Evolutionary conservation across 176 grass and related monocot species (phyloP).

Genomic region (Chrysopogon serrulatus): DNA sequence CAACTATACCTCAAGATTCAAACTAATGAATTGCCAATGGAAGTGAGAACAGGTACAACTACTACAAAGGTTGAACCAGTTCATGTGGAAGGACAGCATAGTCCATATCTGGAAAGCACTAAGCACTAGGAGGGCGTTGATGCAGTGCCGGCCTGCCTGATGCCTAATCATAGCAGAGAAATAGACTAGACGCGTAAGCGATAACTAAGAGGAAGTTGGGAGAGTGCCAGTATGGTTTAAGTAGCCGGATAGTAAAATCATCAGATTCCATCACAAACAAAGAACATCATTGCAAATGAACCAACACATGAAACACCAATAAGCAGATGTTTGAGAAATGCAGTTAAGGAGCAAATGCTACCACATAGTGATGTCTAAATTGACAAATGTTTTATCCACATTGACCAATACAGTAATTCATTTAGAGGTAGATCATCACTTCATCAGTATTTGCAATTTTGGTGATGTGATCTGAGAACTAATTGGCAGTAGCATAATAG

Average conservation of each 20-base stretch:
- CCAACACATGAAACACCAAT: background rate
- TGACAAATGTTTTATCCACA: background rate
- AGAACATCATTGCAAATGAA: background rate
- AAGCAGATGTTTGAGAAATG: background rate
- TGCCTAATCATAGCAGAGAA: background rate
- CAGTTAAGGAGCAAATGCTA: background rate
- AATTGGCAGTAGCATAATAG: background rate
- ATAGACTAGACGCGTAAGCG: too few species aligned
- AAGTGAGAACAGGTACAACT: background rate
- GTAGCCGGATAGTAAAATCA: background rate
- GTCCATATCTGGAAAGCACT: background rate
- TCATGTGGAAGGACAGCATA: background rate
- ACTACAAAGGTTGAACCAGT: background rate
- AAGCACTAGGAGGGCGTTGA: background rate
- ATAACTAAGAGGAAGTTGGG: too few species aligned
- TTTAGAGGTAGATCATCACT: background rate
- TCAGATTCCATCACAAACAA: background rate
- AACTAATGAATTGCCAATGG: background rate
- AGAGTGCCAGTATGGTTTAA: background rate
- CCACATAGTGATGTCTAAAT: background rate
- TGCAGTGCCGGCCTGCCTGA: background rate
- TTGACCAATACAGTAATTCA: background rate
- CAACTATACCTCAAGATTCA: background rate
- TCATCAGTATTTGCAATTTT: background rate
- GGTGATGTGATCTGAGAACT: background rate